These are phyloP conservation scores for Grifola frondosa DNA, from an alignment of 1,284 basidiomycete species.

Conservation along the genomic window DNA sequence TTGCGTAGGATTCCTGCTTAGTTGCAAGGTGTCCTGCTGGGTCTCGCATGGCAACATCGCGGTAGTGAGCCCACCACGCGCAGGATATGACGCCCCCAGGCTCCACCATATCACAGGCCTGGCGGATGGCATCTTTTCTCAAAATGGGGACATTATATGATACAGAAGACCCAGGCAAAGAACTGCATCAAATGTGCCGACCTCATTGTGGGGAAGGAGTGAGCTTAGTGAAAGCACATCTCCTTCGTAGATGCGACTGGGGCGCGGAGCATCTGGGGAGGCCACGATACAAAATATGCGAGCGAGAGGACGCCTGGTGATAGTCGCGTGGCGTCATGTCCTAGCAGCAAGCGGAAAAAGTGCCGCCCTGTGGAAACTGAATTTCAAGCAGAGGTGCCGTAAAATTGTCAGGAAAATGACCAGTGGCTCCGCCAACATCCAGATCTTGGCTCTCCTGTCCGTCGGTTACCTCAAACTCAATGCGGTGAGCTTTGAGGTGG, in stretches of 20 bases:
- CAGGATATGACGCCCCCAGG: constrained; percentile 11
- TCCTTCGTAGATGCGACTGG: constrained; percentile 13
- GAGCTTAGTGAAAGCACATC: constrained; percentile 13
- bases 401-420: constrained; percentile 5
- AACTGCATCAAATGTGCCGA: constrained; percentile 16
- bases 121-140: constrained; percentile 12
- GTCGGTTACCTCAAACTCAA: constrained; percentile 18
- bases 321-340: constrained; percentile 18
- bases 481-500: constrained; percentile 13
- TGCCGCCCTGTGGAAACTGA: constrained; percentile 12
- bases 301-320: constrained; percentile 14
- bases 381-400: not conserved
- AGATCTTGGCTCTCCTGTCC: constrained; percentile 12
- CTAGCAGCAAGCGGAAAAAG: constrained; percentile 18
- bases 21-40: constrained; percentile 8
- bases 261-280: constrained; percentile 1
- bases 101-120: constrained; percentile 18
- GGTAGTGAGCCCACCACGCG: constrained; percentile 21
- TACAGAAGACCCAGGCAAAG: constrained; percentile 20
- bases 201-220: constrained; percentile 9
- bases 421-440: constrained; percentile 19
- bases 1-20: constrained; percentile 11
- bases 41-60: constrained; percentile 15
- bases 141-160: constrained; percentile 15
- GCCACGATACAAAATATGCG: constrained; percentile 9